Percentiles rank a stretch among this genome's conserved stretches.
Evolutionary conservation across 352 stramenopile species (phyloP).

Genomic region (Plasmopara viticola): DNA sequence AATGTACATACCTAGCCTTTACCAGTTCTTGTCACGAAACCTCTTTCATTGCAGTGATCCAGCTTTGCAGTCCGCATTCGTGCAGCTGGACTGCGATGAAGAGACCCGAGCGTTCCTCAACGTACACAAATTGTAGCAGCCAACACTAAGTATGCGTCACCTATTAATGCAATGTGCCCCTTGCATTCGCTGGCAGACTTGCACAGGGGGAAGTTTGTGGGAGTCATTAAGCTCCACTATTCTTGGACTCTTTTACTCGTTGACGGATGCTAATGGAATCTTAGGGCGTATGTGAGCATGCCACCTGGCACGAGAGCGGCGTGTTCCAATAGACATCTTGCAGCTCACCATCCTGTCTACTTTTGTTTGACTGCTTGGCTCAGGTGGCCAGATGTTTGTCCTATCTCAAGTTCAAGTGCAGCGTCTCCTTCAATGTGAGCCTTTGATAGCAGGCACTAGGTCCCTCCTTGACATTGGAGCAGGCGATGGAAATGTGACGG

Average conservation of each 20-base stretch:
- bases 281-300: slow-evolving; percentile 50
- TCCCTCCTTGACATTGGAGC: slow-evolving; percentile 77
- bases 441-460: slow-evolving; percentile 19
- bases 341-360: slow-evolving; percentile 13
- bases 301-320: slow-evolving; percentile 3
- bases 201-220: slow-evolving; percentile 61
- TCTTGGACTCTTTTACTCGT: slow-evolving; percentile 74
- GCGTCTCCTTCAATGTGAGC: slow-evolving; percentile 47
- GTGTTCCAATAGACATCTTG: slow-evolving; percentile 11
- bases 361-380: background rate
- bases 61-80: slow-evolving; percentile 50
- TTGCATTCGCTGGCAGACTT: slow-evolving; percentile 36
- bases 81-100: slow-evolving; percentile 68
- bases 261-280: slow-evolving; percentile 81
- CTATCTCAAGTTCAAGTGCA: slow-evolving; percentile 67
- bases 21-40: background rate
- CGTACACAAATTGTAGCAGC: slow-evolving; percentile 18
- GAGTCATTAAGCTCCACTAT: slow-evolving; percentile 59
- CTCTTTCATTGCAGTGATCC: slow-evolving; percentile 33
- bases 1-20: background rate
- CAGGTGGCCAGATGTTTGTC: slow-evolving; percentile 87
- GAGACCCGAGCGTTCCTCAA: slow-evolving; percentile 70
- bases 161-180: background rate
- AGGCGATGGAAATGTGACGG: slow-evolving; percentile 80
- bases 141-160: background rate